Base-by-base conservation (phyloP, 129 eudicot genomes). In the Deinandra increscens region DNA sequence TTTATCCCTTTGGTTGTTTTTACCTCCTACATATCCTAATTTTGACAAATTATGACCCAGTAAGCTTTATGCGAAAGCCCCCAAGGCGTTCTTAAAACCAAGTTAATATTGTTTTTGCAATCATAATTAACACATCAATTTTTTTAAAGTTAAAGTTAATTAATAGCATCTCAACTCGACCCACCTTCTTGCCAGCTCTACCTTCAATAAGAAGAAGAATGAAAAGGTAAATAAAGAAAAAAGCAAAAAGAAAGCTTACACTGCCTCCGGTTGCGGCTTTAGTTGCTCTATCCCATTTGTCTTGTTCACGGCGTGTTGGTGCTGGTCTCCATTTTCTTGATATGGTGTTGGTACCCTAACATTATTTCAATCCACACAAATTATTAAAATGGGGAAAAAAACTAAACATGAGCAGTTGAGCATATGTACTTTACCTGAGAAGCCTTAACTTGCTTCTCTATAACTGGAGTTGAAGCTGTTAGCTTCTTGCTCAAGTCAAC, bases 241-340 rank as follows among this genome's bases (percentile, higher is more conserved):
- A 58, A 20, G 31, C 13, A 58, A 61, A 59, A 65, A 7, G 5
- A 75, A 46, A 22, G 77, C 88, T 66, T 89, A 94, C 99, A 76
- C 87, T 94, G 82, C 99, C 99, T 79, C 93, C 97, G 1, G 97
- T 89, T 71, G 99, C 90, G 41, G 90, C 97, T 82, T 89, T 89
- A 53, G 88, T 39, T 70, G 99, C 99, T 83, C 90, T 82, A 48
- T 84, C 93, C 99, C 99, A 94, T 81, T 87, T 94, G 19, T 94
- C 90, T 71, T 78, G 92, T 80, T 94, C 99, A 9, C 88, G 85
- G 7, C 95, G 83, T 65, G 99, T 94, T 19, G 99, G 97, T 60
- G 97, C 99, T 38, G 91, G 88, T 82, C 87, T 89, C 99, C 99
- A 94, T 81, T 71, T 89, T 76, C 14, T 78, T 33, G 82, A 49